Evolutionary conservation across 257 asterid genomes (phyloP), one percentile per base, ranked within the genome.

Genomic region (Sherardia arvensis): DNA sequence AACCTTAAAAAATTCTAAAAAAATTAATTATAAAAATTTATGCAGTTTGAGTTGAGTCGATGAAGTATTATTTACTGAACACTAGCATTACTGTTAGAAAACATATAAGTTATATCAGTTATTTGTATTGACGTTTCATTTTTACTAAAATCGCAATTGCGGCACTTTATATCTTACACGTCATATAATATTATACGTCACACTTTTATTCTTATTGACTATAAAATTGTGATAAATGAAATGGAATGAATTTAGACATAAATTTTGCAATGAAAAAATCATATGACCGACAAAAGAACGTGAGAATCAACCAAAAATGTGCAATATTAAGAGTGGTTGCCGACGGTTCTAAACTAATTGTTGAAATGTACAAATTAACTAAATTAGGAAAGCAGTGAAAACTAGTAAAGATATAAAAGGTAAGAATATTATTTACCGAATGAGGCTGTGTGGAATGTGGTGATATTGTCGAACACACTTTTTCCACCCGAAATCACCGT

Each of bases 371-470:
- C 21, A 40, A 5, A 4, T 0, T 40, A 3, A 4, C 49, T 3
- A 12, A 40, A 15, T 3, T 43, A 43, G 51, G 51, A 43, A 8
- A 27, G 51, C 27, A n/a, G 23, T 12, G 32, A 22, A 30, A 43
- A 32, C 0, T 32, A 1, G 34, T 32, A 33, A 23, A 15, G 25
- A 18, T 22, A 18, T 22, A 55, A 71, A 54, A 6, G 53, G 62
- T 18, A 34, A 2, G 38, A 25, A 62, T 49, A 59, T 80, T 49
- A 59, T 80, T 1, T 84, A 93, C 99, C 97, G 30, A 93, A 93
- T 20, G 96, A 54, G 0, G 99, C 94, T 1, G 99, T 90, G 47
- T 80, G 97, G 72, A 93, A 93, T 18, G 99, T 93, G 11, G 99
- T 93, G 29, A 87, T 49, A 14, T 83, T 71, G 11, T 85, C 86